phyloP scores from a whole-genome alignment of 352 stramenopile species.

The Phytophthora sp. region DNA sequence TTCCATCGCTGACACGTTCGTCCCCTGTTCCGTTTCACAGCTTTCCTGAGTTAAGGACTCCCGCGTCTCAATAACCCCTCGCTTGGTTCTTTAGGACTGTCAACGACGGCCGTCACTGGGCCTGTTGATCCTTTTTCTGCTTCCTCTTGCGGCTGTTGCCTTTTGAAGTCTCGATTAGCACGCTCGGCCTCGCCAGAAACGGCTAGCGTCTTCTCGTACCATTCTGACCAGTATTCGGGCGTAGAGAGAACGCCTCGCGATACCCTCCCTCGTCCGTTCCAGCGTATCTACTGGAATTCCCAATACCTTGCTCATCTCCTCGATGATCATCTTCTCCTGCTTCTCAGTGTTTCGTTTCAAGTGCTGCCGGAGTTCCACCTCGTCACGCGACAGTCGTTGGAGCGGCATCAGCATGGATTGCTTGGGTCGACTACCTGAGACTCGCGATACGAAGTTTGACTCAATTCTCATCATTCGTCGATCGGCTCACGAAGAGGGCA shows the following conservation, averaged over 20 bases:
- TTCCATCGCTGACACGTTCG: neutral
- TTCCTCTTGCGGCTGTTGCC: neutral
- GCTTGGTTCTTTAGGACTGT: neutral
- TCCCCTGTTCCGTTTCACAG: too few relatives aligned
- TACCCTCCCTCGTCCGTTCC: neutral
- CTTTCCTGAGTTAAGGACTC: too few relatives aligned
- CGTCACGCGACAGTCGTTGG: neutral
- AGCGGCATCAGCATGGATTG: neutral
- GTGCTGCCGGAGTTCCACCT: neutral
- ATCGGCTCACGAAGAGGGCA: neutral
- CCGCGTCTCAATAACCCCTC: too few relatives aligned
- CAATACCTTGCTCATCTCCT: neutral
- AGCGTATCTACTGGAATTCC: neutral
- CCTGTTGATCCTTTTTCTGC: neutral
- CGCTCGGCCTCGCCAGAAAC: neutral
- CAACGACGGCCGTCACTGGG: neutral
- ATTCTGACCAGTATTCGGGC: conserved; percentile 4
- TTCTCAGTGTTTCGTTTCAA: neutral
- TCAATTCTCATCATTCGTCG: neutral
- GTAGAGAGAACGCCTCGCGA: neutral
- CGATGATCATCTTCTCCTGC: neutral
- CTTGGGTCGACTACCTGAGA: neutral
- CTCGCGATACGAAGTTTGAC: neutral
- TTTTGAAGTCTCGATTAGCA: conserved; percentile 1
- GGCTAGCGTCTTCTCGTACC: conserved; percentile 3